Evolutionary conservation across 1,284 basidiomycete genomes (phyloP), one percentile per base, ranked within the genome.

Genomic region (Cutaneotrichosporon dermatis): DNA sequence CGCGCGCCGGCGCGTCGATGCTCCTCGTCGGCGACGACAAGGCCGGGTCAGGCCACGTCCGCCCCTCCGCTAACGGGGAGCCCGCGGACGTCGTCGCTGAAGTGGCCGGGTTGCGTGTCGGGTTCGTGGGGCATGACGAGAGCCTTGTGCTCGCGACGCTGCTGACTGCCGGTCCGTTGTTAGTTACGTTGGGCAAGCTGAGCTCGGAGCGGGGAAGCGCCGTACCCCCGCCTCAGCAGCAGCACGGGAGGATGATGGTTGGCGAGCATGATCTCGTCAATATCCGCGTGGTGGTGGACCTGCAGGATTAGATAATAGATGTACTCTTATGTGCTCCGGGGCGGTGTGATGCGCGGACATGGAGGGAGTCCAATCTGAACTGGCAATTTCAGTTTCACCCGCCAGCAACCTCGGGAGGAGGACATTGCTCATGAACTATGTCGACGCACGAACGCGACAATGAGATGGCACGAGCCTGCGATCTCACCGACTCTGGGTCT

Each of bases 1-100:
- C 82, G 43, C 75, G 79, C 12, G 86, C 85, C 1, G 86, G 85
- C 6, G 90, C 89, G 8, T 83, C 83, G 1, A 90, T 90, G 1
- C 76, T 94, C 35, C 84, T 92, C 36, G 76, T 88, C 64, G 86
- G 83, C 68, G 80, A 86, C 46, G 25, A 63, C 39, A 44, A 42
- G n/a, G 34, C 54, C 8, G 43, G 37, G 10, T 8, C 15, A 6
- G 55, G 55, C 2, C 61, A 75, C 15, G 64, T 78, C 9, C 58
- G 76, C n/a, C 76, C 76, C 9, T 66, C 65, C 1, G 70, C 70
- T 0, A 69, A 70, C 3, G 60, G 60, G 7, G 66, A 67, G 42
- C 35, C 36, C 7, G 57, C 50, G 13, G 40, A 56, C n/a, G 33
- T 44, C 4, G 3, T 63, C 3, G 54, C 54, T 4, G 51, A 56